phyloP scores from a whole-genome alignment of 2,329 filamentous ascomycete genomes.

The Furcasterigmium sp. region DNA sequence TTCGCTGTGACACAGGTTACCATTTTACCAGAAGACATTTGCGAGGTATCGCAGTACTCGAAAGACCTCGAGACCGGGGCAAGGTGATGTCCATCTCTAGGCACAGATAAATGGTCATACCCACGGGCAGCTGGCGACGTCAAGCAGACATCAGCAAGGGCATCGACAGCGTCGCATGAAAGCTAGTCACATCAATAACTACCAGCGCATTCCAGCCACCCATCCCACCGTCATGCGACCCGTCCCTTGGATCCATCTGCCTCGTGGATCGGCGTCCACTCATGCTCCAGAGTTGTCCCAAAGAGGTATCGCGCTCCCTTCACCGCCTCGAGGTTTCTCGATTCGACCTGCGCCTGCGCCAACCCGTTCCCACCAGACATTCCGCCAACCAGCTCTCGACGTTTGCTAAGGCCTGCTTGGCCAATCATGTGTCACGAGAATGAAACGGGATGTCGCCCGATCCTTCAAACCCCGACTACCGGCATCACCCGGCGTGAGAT shows the following conservation, averaged over 20 bases:
- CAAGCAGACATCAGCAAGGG: no score
- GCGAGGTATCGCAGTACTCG: no score
- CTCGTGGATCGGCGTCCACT: slow-evolving; percentile 9
- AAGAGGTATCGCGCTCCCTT: slow-evolving; percentile 14
- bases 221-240: slow-evolving; percentile 4
- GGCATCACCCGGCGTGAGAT: not conserved
- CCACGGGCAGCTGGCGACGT: no score
- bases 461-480: not conserved
- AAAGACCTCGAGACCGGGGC: no score
- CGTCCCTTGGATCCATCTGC: slow-evolving; percentile 1
- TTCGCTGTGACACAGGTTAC: no score
- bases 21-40: no score
- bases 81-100: no score
- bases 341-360: slow-evolving; percentile 7
- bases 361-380: slow-evolving; percentile 7
- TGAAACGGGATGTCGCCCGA: not conserved
- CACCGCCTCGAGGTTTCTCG: slow-evolving; percentile 13
- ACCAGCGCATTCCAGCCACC: no score
- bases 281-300: slow-evolving; percentile 8
- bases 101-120: no score
- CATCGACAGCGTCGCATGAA: no score
- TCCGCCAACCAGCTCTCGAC: not conserved
- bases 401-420: not conserved
- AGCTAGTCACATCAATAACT: no score
- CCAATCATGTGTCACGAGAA: not conserved